Percentiles rank a stretch among this genome's conserved stretches.
These are phyloP conservation scores for Boletus mariae DNA, from an alignment of 1,284 basidiomycete genomes.

Conservation along the genomic window DNA sequence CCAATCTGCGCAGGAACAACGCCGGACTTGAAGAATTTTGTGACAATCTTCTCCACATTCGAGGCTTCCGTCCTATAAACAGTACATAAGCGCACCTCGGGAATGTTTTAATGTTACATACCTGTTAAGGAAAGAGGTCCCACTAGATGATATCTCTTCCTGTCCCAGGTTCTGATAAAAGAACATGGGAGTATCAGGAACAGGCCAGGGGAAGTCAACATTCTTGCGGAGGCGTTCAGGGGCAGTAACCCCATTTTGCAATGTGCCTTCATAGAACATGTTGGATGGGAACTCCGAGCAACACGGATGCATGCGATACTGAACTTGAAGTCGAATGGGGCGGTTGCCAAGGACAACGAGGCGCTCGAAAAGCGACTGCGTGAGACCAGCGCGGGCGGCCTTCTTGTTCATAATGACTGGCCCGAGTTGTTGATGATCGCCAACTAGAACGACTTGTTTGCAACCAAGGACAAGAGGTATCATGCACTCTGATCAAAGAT, in stretches of 20 bases:
- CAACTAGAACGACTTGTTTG: constrained; percentile 98
- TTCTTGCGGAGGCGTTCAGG: constrained; percentile 96
- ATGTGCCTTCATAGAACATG: constrained; percentile 99
- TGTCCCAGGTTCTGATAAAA: constrained; percentile 99
- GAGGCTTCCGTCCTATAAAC: constrained; percentile 87
- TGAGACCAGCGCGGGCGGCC: constrained; percentile 94
- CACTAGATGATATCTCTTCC: constrained; percentile 97
- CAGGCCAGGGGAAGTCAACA: constrained; percentile 99
- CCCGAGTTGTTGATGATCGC: constrained; percentile 97
- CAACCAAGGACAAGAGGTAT: constrained; percentile 97
- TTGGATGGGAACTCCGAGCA: constrained; percentile 99
- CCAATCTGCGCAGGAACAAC: constrained; percentile 95
- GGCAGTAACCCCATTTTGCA: constrained; percentile 99
- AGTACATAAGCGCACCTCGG: constrained; percentile 1
- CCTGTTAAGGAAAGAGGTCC: constrained; percentile 97
- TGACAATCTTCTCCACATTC: constrained; percentile 99
- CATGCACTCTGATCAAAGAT: constrained; percentile 80
- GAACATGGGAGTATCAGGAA: constrained; percentile 98
- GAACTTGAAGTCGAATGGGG: constrained; percentile 97
- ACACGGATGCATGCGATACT: constrained; percentile 99
- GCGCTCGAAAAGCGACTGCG: constrained; percentile 96
- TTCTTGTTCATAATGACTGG: constrained; percentile 99
- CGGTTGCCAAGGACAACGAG: constrained; percentile 93
- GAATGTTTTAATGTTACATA: constrained; percentile 23
- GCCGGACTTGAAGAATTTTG: constrained; percentile 99